Conservation (phyloP, 1,139 yeast species). For the Yamadazyma atmosphaerica region DNA sequence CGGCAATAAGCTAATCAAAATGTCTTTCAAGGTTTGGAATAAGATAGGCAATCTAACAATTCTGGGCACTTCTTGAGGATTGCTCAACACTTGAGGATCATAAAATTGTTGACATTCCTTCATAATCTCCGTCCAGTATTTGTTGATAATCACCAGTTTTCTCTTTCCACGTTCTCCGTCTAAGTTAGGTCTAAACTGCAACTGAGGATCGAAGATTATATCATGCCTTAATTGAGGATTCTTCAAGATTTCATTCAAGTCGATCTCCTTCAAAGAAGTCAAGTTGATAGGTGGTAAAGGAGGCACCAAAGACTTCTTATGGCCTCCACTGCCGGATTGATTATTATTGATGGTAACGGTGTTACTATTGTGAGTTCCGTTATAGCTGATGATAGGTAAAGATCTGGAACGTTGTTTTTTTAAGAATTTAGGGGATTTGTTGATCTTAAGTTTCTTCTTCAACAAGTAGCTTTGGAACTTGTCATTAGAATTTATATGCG, state of each 20-base stretch:
- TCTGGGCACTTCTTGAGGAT: constrained; percentile 21
- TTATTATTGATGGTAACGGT: constrained; percentile 3
- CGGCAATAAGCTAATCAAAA: constrained; percentile 73
- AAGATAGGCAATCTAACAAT: constrained; percentile 62
- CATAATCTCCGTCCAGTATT: constrained; percentile 79
- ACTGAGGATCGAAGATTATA: constrained; percentile 86
- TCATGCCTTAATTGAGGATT: constrained; percentile 94
- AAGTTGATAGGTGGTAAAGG: constrained; percentile 81
- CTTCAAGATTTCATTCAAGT: constrained; percentile 81
- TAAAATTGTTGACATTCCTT: constrained; percentile 55
- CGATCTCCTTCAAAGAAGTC: constrained; percentile 82
- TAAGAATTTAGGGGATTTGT: constrained; percentile 36
- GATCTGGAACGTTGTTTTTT: constrained; percentile 44
- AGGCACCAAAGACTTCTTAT: constrained; percentile 21
- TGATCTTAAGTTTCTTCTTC: constrained; percentile 19
- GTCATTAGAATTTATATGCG: constrained; percentile 6
- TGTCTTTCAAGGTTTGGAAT: constrained; percentile 76
- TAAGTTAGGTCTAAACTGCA: constrained; percentile 88
- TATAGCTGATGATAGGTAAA: constrained; percentile 44
- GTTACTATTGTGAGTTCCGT: constrained; percentile 3
- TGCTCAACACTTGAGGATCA: constrained; percentile 10
- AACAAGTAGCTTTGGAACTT: constrained; percentile 14
- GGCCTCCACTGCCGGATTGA: constrained; percentile 4
- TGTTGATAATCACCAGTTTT: constrained; percentile 72
- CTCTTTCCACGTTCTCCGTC: constrained; percentile 89